Percentiles rank a stretch among this genome's conserved stretches.
These are phyloP conservation scores for Rhododendron griersonianum DNA, from an alignment of 148 eudicot species.

Conservation along the genomic window DNA sequence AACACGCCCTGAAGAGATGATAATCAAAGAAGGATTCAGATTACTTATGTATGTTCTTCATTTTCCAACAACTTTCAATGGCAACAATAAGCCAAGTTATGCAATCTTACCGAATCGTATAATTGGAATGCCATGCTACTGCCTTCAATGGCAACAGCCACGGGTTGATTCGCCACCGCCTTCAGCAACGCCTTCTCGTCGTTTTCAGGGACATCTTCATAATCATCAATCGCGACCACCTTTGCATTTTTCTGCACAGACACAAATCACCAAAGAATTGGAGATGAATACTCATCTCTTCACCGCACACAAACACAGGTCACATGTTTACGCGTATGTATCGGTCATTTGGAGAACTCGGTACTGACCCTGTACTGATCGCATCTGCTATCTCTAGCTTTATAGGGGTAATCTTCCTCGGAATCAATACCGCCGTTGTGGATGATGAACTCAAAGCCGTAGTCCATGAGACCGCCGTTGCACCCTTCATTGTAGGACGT, in stretches of 20 bases:
- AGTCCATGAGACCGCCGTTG: constrained; percentile 21
- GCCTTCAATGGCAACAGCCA: constrained; percentile 35
- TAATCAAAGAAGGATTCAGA: not conserved
- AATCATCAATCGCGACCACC: constrained; percentile 28
- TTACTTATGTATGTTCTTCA: not conserved
- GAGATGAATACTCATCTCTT: not conserved
- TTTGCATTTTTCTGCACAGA: constrained; percentile 21
- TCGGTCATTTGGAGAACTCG: not conserved
- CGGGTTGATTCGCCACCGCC: constrained; percentile 30
- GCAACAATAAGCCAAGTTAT: not conserved
- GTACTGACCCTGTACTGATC: constrained; percentile 11
- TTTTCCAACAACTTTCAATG: not conserved
- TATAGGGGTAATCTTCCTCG: constrained; percentile 20
- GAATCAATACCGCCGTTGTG: constrained; percentile 22
- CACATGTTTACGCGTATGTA: not conserved
- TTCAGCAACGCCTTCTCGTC: constrained; percentile 33
- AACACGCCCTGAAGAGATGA: constrained; percentile 1
- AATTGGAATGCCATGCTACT: constrained; percentile 28
- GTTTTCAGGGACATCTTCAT: constrained; percentile 28
- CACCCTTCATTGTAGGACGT: constrained; percentile 12
- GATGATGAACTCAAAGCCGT: constrained; percentile 24
- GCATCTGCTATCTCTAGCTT: constrained; percentile 6
- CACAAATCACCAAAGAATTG: not conserved
- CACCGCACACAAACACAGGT: not conserved
- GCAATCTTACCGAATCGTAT: constrained; percentile 23